A percentile compares a stretch with the other conserved stretches of the same genome.
phyloP scores from a whole-genome alignment of 2,329 filamentous ascomycete species.

The Leptographium wingfieldii region DNA sequence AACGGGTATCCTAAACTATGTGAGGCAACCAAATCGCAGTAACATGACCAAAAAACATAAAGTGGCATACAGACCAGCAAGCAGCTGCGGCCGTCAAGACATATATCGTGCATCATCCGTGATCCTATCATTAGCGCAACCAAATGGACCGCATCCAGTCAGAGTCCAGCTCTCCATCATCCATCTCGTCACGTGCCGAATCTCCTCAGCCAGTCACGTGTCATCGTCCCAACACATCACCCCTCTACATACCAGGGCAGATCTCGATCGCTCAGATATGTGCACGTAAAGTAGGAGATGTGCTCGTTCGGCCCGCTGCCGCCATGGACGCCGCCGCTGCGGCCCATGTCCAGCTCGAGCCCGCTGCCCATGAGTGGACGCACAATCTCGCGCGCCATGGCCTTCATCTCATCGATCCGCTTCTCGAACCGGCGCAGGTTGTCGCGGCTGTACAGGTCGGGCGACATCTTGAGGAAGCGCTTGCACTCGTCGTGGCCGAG shows the following conservation, averaged over 20 bases:
- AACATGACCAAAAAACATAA: too few species aligned
- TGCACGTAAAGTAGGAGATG: slow-evolving; percentile 39
- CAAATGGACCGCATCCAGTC: too few species aligned
- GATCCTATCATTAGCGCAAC: too few species aligned
- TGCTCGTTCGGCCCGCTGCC: slow-evolving; percentile 23
- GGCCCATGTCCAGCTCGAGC: slow-evolving; percentile 61
- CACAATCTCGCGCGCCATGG: slow-evolving; percentile 68
- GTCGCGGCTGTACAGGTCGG: slow-evolving; percentile 76
- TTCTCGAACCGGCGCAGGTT: slow-evolving; percentile 76
- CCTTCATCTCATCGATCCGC: slow-evolving; percentile 78
- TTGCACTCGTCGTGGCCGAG: slow-evolving; percentile 81
- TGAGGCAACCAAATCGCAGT: too few species aligned
- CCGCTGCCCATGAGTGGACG: slow-evolving; percentile 76
- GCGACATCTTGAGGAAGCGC: slow-evolving; percentile 71
- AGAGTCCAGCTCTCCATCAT: too few species aligned
- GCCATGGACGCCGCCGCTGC: slow-evolving; percentile 24
- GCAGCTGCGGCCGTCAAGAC: neutral
- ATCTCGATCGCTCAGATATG: slow-evolving; percentile 33
- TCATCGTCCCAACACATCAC: neutral
- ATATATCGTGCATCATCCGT: neutral
- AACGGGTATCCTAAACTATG: too few species aligned
- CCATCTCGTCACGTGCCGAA: too few species aligned
- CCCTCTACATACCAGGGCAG: slow-evolving; percentile 31
- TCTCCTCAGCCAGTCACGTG: neutral
- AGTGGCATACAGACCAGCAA: too few species aligned